A percentile compares a stretch with the other conserved stretches of the same genome.
Conservation (phyloP, 768 basidiomycete species). For the Podaxis sp. region DNA sequence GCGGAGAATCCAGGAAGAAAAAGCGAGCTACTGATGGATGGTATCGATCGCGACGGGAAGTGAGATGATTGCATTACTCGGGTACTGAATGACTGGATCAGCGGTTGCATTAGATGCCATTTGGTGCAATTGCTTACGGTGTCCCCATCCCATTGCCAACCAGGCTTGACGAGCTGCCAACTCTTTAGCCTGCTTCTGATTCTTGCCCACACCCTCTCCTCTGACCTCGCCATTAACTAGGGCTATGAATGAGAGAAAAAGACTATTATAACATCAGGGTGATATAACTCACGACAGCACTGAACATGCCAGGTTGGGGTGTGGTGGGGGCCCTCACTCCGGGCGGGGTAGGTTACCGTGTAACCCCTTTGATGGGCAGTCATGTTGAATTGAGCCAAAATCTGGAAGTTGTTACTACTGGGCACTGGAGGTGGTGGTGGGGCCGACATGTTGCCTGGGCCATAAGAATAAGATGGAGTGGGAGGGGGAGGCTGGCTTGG, state of each 20-base stretch:
- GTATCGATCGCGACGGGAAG: not conserved
- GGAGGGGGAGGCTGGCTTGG: constrained; percentile 18
- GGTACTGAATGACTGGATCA: not conserved
- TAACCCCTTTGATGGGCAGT: constrained; percentile 48
- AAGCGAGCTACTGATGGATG: not conserved
- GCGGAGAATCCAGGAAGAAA: not conserved
- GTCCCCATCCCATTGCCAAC: constrained; percentile 52
- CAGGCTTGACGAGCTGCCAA: constrained; percentile 64
- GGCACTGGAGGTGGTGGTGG: constrained; percentile 24
- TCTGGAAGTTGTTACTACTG: constrained; percentile 25
- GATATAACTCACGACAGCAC: constrained; percentile 46
- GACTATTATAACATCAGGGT: not conserved
- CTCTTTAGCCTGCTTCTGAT: constrained; percentile 67
- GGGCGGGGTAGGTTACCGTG: constrained; percentile 45
- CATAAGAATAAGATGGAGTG: constrained; percentile 17
- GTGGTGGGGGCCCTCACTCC: constrained; percentile 51
- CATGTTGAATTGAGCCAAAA: constrained; percentile 51
- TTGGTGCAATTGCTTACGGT: constrained; percentile 18
- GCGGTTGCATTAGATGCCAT: not conserved
- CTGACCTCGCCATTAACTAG: constrained; percentile 51
- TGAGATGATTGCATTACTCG: not conserved
- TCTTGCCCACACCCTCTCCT: constrained; percentile 54
- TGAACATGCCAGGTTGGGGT: constrained; percentile 56
- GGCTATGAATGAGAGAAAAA: constrained; percentile 2
- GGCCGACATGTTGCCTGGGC: not conserved